Conservation (phyloP, 129 eudicot species). For the Mikania micrantha region DNA sequence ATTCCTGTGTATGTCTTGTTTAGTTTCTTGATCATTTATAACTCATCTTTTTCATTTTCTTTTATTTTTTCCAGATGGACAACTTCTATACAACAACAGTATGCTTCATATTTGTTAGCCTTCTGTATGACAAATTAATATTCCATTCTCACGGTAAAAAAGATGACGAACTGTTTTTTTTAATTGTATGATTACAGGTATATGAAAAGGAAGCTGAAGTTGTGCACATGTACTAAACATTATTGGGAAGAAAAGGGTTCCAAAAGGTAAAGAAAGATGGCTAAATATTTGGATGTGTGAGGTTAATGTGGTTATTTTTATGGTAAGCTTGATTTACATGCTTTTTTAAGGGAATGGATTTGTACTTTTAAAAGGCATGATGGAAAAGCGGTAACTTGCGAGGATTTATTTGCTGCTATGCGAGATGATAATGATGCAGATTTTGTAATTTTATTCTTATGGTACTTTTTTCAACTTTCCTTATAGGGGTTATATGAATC, state of each 20-base stretch:
- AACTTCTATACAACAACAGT: too few species aligned
- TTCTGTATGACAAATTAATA: too few species aligned
- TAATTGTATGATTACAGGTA: slow-evolving; percentile 47
- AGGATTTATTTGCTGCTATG: slow-evolving; percentile 96
- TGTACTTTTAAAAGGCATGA: slow-evolving; percentile 93
- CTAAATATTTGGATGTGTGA: not conserved
- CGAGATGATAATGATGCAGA: slow-evolving; percentile 88
- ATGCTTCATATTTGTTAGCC: too few species aligned
- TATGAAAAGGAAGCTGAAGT: slow-evolving; percentile 98
- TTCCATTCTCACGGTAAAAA: not conserved
- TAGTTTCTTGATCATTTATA: slow-evolving; percentile 8
- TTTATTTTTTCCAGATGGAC: too few species aligned
- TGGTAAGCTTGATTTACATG: not conserved
- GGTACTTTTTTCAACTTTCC: slow-evolving; percentile 81
- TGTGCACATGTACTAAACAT: slow-evolving; percentile 95
- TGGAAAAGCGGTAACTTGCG: slow-evolving; percentile 99
- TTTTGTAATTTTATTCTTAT: slow-evolving; percentile 85
- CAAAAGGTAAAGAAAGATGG: slow-evolving; percentile 50
- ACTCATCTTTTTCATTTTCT: too few species aligned
- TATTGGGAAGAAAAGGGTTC: slow-evolving; percentile 78
- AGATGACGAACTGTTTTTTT: not conserved
- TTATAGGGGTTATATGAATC: slow-evolving; percentile 3
- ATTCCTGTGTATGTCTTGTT: not conserved
- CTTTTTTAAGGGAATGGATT: slow-evolving; percentile 67
- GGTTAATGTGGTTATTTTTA: slow-evolving; percentile 9